Conservation (phyloP, 306 rosid genomes). For the Malus fusca region DNA sequence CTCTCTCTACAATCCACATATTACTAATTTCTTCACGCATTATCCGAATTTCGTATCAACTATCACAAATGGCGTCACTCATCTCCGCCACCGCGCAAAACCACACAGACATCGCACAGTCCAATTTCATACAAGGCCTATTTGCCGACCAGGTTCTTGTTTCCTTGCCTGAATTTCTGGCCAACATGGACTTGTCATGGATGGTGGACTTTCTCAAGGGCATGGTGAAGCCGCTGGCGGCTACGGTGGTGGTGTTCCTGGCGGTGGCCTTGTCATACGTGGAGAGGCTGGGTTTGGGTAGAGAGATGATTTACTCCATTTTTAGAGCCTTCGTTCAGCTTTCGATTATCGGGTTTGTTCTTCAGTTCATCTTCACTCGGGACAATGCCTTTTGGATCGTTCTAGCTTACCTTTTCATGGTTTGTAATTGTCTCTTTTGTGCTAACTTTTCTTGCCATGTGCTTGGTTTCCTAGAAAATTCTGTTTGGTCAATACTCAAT, state of each 20-base stretch:
- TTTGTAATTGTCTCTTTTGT: conserved; percentile 1
- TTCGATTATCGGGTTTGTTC: conserved; percentile 79
- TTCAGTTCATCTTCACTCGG: conserved; percentile 76
- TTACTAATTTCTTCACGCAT: neutral
- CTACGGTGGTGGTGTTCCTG: conserved; percentile 54
- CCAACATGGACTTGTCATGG: conserved; percentile 44
- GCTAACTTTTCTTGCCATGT: no score
- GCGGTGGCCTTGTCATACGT: conserved; percentile 55
- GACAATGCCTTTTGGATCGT: conserved; percentile 64
- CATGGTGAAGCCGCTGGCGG: conserved; percentile 70
- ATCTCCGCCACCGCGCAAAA: conserved; percentile 9
- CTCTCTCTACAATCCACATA: neutral
- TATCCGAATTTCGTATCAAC: neutral
- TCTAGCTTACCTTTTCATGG: conserved; percentile 92
- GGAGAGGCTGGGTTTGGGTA: conserved; percentile 64
- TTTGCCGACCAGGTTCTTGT: neutral
- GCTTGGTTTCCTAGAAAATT: conserved; percentile 7
- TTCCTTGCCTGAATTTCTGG: neutral
- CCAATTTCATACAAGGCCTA: neutral
- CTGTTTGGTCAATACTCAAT: neutral
- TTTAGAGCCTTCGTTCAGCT: conserved; percentile 78
- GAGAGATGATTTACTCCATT: conserved; percentile 66
- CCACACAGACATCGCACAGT: neutral
- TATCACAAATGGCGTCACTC: neutral
- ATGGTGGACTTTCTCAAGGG: conserved; percentile 51